Evolutionary conservation across 768 basidiomycete genomes (phyloP), one percentile per base, ranked within the genome.

Genomic region (Lentinula sp.): DNA sequence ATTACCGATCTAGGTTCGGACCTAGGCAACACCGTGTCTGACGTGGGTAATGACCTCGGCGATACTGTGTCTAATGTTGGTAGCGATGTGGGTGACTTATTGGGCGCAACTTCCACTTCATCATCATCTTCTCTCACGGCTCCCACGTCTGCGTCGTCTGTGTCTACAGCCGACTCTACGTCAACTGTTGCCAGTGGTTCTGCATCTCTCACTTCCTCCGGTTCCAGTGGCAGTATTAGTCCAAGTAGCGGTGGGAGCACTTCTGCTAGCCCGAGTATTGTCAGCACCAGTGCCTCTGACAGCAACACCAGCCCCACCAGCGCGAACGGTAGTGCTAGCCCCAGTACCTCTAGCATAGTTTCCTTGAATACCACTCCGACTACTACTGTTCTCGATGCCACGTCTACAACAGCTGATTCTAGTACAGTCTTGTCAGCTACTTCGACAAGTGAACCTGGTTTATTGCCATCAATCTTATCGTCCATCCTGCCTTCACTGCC

Each of bases 311-410:
- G 28, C 31, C 11, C 31, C 9, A 4, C 51, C 21, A 53, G 51
- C 31, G 16, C 51, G 23, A 28, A 31, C 16, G 18, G 16, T 18
- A 48, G 46, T 23, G 6, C 37, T 13, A 39, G 37, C 37, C 37
- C 46, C 32, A 39, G 18, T 49, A 13, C 46, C 5, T 18, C 43
- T 32, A 49, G 32, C 61, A 67, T 59, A 9, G 50, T 16, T 51
- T 35, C 50, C 5, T 65, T 57, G 61, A 56, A 35, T 40, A 35
- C 60, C 62, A 64, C 65, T 63, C 65, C 64, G 59, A 57, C 59
- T 64, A 66, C 65, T 61, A 63, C 66, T 61, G 63, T 63, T 61
- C 65, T 65, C 58, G 66, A 63, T 65, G 64, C 67, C 68, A 64
- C 57, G 57, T 46, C 57, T 49, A 50, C 45, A 8, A 49, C 45